These are phyloP conservation scores for Diaporthe velutina DNA, from an alignment of 2,329 filamentous ascomycete genomes.

Conservation along the genomic window DNA sequence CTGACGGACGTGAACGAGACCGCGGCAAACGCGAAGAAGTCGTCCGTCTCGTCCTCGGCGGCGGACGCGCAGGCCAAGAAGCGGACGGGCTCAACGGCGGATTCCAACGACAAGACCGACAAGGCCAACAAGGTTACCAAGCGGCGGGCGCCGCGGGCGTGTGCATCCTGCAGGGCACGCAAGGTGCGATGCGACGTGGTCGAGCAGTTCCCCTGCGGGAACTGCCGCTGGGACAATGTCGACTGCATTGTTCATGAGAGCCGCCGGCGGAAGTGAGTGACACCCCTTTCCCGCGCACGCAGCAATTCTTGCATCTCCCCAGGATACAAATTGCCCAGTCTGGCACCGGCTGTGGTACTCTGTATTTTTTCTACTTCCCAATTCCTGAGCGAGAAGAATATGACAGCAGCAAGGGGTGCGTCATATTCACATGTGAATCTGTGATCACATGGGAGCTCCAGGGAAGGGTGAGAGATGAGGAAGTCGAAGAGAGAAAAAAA, in stretches of 20 bases:
- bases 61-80: slow-evolving; percentile 44
- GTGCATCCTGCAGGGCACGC: slow-evolving; percentile 86
- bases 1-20: neutral
- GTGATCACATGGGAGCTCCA: slow-evolving; percentile 37
- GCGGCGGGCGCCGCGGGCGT: slow-evolving; percentile 90
- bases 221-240: slow-evolving; percentile 85
- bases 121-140: slow-evolving; percentile 70
- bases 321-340: neutral
- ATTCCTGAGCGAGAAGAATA: slow-evolving; percentile 8
- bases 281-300: slow-evolving; percentile 3
- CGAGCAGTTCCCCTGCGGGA: slow-evolving; percentile 88
- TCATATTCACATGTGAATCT: slow-evolving; percentile 41
- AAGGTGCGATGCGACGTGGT: slow-evolving; percentile 97
- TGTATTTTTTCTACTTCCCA: neutral
- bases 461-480: neutral
- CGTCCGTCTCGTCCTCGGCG: neutral
- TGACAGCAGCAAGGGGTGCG: slow-evolving; percentile 19
- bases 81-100: slow-evolving; percentile 47
- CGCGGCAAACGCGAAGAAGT: neutral
- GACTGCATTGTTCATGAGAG: slow-evolving; percentile 84
- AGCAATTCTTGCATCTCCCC: neutral
- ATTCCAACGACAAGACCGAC: slow-evolving; percentile 50
- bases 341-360: neutral
- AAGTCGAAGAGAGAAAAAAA: neutral
- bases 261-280: slow-evolving; percentile 84